These are phyloP conservation scores for Acanthamoeba healyi DNA, from an alignment of 208 protist genomes.

Conservation along the genomic window DNA sequence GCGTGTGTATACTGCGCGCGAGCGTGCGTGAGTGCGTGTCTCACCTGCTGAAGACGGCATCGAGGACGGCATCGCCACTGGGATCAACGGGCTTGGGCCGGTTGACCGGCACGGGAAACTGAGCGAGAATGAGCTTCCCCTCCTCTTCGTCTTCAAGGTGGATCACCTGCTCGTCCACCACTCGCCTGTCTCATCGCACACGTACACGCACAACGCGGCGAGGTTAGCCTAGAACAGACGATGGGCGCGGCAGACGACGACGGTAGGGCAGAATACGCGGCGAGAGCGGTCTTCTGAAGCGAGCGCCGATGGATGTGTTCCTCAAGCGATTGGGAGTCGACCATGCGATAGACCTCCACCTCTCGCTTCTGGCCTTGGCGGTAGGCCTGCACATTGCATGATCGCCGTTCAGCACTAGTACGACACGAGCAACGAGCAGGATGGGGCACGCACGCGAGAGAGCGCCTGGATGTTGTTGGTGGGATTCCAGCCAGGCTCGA, in stretches of 20 bases:
- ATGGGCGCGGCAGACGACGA: not conserved
- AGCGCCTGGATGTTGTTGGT: slow-evolving; percentile 43
- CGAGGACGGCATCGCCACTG: not conserved
- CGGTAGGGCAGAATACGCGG: not conserved
- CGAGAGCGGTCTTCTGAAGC: not conserved
- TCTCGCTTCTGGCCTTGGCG: slow-evolving; percentile 2
- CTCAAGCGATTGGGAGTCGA: not conserved
- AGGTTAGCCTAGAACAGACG: not conserved
- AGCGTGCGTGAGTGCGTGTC: not conserved
- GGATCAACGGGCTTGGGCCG: not conserved
- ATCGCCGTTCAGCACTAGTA: no score
- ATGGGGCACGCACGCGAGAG: not conserved
- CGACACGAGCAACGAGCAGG: not conserved
- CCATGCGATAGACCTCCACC: slow-evolving; percentile 7
- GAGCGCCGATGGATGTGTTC: not conserved
- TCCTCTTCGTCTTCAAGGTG: not conserved
- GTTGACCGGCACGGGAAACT: not conserved
- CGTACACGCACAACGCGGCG: not conserved
- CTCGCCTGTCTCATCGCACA: not conserved
- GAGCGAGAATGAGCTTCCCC: not conserved
- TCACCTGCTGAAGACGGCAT: not conserved
- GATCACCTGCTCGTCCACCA: not conserved
- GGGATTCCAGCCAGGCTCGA: slow-evolving; percentile 12
- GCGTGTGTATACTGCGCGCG: not conserved
- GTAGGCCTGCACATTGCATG: not conserved